Base-by-base conservation (phyloP, 2,329 filamentous ascomycete genomes). In the Penicillium sp. region DNA sequence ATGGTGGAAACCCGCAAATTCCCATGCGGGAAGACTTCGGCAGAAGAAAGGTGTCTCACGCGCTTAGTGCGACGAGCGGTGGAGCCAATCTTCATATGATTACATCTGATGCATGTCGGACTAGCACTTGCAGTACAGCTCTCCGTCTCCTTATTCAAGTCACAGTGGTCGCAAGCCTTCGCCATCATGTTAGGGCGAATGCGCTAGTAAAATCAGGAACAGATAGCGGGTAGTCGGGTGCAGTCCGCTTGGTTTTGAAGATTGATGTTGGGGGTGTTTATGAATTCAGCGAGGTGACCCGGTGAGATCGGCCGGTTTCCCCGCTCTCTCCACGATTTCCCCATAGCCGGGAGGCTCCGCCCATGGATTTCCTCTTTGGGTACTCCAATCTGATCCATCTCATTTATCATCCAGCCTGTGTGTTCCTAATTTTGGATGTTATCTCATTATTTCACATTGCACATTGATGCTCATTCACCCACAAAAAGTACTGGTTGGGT, bases 101-200 rank as follows among this genome's bases (percentile, higher is more conserved):
- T 58, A 36, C 64, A 66, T 57, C 63, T 51, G 15, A 51, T 50
- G 57, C 64, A 66, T 49, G 62, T 50, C 31, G 55, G 57, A 40
- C 58, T 50, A 46, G 57, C 60, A 29, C 52, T 57, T 21, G 54
- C 45, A 50, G 64, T 58, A 58, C 58, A 60, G 55, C 61, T 63
- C 45, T 65, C 64, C 43, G 60, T 65, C 48, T 65, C 64, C 50
- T 63, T 59, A 47, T 50, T 60, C 43, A 41, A 40, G 41, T 61
- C 58, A 46, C 60, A 66, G 39, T 60, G 54, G 48, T 61, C 58
- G 59, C 63, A 66, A 49, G 59, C 55, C 58, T 57, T 65, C 43
- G 62, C 49, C 34, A 61, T 62, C 56, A 60, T 64, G 49, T 39
- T 31, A 16, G 38, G 82, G 79, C 56, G 78, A 76, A 6, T 33